phyloP scores from a whole-genome alignment of 345 rosid species.

The Firmiana major region DNA sequence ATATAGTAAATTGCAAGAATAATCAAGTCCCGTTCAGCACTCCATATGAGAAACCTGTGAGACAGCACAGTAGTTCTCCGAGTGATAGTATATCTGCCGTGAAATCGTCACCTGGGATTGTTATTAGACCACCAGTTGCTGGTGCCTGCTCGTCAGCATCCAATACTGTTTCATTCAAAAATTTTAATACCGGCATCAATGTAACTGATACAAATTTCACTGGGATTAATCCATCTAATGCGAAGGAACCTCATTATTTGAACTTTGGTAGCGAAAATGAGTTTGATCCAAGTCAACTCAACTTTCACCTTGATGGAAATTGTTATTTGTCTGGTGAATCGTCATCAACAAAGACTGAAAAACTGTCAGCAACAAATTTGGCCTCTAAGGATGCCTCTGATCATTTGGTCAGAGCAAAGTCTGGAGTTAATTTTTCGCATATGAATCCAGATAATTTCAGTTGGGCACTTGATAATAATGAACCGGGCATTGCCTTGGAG shows the following conservation, averaged over 20 bases:
- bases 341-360: conserved; percentile 19
- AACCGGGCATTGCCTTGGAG: conserved; percentile 28
- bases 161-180: conserved; percentile 11
- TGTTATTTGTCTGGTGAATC: conserved; percentile 22
- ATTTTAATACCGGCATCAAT: conserved; percentile 2
- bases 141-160: conserved; percentile 18
- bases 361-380: conserved; percentile 22
- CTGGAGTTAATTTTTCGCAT: conserved; percentile 30
- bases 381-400: conserved; percentile 27
- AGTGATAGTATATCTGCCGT: conserved; percentile 8
- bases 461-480: conserved; percentile 32
- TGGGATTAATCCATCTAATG: conserved; percentile 15
- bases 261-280: conserved; percentile 26
- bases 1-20: conserved; percentile 24
- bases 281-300: conserved; percentile 35
- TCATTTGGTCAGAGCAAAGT: conserved; percentile 14
- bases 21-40: conserved; percentile 26
- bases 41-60: conserved; percentile 24
- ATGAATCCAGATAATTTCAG: conserved; percentile 30
- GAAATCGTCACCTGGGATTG: conserved; percentile 28
- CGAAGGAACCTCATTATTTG: conserved; percentile 32
- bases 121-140: conserved; percentile 24
- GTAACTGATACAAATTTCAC: conserved; percentile 16
- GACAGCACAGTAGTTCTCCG: conserved; percentile 19
- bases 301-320: conserved; percentile 31